These are phyloP conservation scores for Davidsoniella neocaledoniae DNA, from an alignment of 2,329 filamentous ascomycete species.

Conservation along the genomic window DNA sequence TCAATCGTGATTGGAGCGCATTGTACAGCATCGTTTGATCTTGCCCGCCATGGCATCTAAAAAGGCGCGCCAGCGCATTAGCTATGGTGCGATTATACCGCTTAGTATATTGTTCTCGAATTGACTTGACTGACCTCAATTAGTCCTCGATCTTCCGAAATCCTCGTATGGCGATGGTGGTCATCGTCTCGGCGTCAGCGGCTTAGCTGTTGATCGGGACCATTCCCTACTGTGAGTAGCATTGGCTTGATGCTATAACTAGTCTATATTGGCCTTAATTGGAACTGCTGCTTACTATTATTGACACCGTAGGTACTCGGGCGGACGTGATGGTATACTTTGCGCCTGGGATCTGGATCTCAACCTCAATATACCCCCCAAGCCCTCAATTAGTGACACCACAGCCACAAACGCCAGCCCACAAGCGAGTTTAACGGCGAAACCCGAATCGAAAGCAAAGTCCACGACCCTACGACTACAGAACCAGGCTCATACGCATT, in stretches of 20 bases:
- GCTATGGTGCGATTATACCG: conserved; percentile 38
- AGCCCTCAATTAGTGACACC: conserved; percentile 15
- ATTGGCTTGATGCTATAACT: conserved; percentile 12
- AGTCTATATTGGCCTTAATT: conserved; percentile 8
- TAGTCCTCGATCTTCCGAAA: conserved; percentile 43
- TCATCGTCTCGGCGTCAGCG: conserved; percentile 88
- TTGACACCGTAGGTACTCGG: conserved; percentile 58
- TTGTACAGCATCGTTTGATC: not conserved
- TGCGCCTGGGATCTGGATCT: conserved; percentile 88
- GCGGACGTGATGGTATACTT: conserved; percentile 83
- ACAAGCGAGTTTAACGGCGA: conserved; percentile 13
- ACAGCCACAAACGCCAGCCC: conserved; percentile 17
- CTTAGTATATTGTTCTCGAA: conserved; percentile 4
- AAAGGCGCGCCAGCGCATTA: conserved; percentile 53
- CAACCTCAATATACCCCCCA: conserved; percentile 32
- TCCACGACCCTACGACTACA: conserved; percentile 41
- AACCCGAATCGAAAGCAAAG: conserved; percentile 26
- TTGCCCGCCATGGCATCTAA: conserved; percentile 36
- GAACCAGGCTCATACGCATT: conserved; percentile 71
- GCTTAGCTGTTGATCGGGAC: conserved; percentile 68
- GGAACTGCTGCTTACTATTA: conserved; percentile 11
- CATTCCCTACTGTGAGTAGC: conserved; percentile 67
- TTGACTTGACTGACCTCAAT: not conserved
- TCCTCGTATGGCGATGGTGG: conserved; percentile 56
- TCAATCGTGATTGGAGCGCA: not conserved